Evolutionary conservation across 306 rosid species (phyloP), one percentile per base, ranked within the genome.

Genomic region (Dalbergia oliveri): DNA sequence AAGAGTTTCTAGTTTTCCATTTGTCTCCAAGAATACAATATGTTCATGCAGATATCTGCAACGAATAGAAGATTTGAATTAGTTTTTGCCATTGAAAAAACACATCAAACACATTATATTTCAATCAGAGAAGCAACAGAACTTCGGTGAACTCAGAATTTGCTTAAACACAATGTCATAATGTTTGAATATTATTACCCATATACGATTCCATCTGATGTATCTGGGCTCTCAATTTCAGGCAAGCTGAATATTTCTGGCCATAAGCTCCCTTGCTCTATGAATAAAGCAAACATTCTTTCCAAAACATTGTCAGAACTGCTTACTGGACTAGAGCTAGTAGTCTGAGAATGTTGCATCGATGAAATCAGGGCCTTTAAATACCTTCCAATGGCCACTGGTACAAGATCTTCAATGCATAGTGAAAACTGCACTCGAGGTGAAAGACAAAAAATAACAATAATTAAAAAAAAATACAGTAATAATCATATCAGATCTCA

Each of bases 221-320:
- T 85, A 77, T 89, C 91, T 49, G 90, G 83, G 83, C 91, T 76
- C 85, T 86, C 87, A 54, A 91, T 88, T 90, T 94, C 99, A 18
- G 94, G 86, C 85, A 94, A 88, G 84, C 88, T 77, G 86, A 94
- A 94, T 85, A 94, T 85, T 72, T 94, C 97, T 41, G 97, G 97
- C 99, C 97, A 94, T 81, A 94, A 64, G 90, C 87, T 93, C 58
- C 99, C 97, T 72, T 94, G 99, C 84, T 94, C 99, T 85, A 94
- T 85, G 90, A 93, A 94, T 82, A 94, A 91, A 76, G 91, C 58
- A 87, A 94, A 93, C 81, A 94, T 75, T 88, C 82, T 93, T 85
- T 94, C 99, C 79, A 91, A 82, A 69, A 93, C 85, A 77, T 86
- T 88, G 85, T 93, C 95, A 50, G 86, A 85, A 80, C 87, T 82